Percentiles rank a stretch among this genome's conserved stretches.
These are phyloP conservation scores for Hyaloscypha finlandica DNA, from an alignment of 495 filamentous ascomycete species.

Conservation along the genomic window DNA sequence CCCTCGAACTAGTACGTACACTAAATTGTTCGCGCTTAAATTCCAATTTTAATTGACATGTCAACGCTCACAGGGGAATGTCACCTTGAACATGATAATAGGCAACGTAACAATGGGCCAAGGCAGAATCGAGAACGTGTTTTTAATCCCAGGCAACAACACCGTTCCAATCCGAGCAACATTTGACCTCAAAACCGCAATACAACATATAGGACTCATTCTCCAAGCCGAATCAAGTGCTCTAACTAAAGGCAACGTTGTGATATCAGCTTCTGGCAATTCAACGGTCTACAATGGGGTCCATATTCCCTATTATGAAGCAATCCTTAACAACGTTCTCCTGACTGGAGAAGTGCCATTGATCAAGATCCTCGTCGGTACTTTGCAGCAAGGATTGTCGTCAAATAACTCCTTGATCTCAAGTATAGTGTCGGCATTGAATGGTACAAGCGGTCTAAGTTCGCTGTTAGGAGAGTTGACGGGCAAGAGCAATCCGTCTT, in stretches of 20 bases:
- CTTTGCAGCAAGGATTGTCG: background rate
- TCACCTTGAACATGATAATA: background rate
- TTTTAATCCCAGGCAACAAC: background rate
- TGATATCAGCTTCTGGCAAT: background rate
- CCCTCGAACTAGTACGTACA: background rate
- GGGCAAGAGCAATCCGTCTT: too few relatives aligned
- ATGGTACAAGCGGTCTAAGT: too few relatives aligned
- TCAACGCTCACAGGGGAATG: background rate
- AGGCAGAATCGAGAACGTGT: background rate
- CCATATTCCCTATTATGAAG: conserved; percentile 4
- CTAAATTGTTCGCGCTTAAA: background rate
- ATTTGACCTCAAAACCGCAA: background rate
- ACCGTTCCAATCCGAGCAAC: conserved; percentile 1
- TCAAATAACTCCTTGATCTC: background rate
- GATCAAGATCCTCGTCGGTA: background rate
- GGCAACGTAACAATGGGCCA: background rate
- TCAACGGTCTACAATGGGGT: background rate
- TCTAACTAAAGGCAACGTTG: background rate
- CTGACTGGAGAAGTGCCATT: background rate
- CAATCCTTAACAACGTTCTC: background rate
- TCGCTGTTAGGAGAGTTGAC: too few relatives aligned
- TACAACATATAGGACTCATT: background rate
- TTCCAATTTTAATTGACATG: background rate
- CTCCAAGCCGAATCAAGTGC: background rate
- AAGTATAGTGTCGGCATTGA: background rate